Percentiles rank a stretch among this genome's conserved stretches.
These are phyloP conservation scores for Colletotrichum somersetense DNA, from an alignment of 2,329 filamentous ascomycete genomes.

Conservation along the genomic window DNA sequence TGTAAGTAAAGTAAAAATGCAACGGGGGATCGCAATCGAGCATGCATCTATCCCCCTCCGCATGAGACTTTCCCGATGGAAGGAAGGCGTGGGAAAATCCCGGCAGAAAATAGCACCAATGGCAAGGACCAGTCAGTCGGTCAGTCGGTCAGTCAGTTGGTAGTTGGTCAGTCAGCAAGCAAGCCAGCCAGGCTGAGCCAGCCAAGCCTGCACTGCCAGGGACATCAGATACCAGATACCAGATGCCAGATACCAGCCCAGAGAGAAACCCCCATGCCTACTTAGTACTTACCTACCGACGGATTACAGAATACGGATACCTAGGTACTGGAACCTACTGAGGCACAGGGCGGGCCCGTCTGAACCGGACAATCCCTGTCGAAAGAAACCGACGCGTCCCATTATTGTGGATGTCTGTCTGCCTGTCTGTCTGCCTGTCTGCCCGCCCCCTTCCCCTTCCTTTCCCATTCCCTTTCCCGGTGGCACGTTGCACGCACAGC, in stretches of 20 bases:
- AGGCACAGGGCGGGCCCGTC: slow-evolving; percentile 15
- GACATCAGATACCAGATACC: background rate
- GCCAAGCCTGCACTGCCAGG: slow-evolving; percentile 2
- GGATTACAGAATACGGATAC: too few species aligned
- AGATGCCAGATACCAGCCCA: background rate
- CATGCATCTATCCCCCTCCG: background rate
- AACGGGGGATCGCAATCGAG: slow-evolving; percentile 2
- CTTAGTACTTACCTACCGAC: too few species aligned
- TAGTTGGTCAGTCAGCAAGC: background rate
- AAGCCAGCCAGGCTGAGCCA: slow-evolving; percentile 4
- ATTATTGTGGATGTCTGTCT: slow-evolving; percentile 4
- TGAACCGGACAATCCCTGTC: slow-evolving; percentile 36
- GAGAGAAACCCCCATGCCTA: background rate
- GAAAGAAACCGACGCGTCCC: slow-evolving; percentile 8
- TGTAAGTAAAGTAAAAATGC: background rate
- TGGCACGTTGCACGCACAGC: background rate
- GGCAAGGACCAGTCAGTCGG: slow-evolving; percentile 5
- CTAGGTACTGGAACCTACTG: background rate
- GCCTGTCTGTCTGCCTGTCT: background rate
- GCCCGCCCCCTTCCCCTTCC: background rate
- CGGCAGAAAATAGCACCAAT: slow-evolving; percentile 37
- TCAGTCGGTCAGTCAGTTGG: background rate
- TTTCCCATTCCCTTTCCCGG: background rate
- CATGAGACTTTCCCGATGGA: background rate
- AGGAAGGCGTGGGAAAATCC: slow-evolving; percentile 21